A percentile compares a stretch with the other conserved stretches of the same genome.
phyloP scores from a whole-genome alignment of 2,329 filamentous ascomycete genomes.

The Furcasterigmium sp. region DNA sequence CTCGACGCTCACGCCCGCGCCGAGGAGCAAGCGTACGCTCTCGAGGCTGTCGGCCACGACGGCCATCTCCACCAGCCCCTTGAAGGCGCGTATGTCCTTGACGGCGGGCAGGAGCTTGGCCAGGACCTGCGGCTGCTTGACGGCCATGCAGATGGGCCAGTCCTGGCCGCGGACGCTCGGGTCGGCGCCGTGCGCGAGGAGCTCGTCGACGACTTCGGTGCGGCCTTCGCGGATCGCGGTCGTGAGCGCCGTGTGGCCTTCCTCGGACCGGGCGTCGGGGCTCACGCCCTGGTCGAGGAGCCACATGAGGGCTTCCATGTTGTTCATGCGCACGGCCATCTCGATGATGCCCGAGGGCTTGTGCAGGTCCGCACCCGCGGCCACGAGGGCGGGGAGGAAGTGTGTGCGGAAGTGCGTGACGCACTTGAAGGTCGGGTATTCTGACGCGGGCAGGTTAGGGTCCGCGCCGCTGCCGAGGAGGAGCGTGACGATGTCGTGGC shows the following conservation, averaged over 20 bases:
- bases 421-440: constrained; percentile 65
- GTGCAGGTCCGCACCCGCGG: constrained; percentile 54
- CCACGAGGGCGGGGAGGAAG: constrained; percentile 52
- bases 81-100: constrained; percentile 54
- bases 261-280: constrained; percentile 52
- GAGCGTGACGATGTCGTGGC: constrained; percentile 54
- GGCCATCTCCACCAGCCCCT: constrained; percentile 63
- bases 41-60: constrained; percentile 63
- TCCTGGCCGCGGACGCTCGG: constrained; percentile 60
- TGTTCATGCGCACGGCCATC: constrained; percentile 56
- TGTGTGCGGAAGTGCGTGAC: constrained; percentile 60
- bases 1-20: constrained; percentile 61
- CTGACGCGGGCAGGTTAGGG: constrained; percentile 56
- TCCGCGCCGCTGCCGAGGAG: constrained; percentile 53
- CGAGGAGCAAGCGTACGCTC: constrained; percentile 59
- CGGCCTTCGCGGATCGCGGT: constrained; percentile 60
- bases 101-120: constrained; percentile 52
- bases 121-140: constrained; percentile 55
- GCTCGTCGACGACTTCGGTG: constrained; percentile 52
- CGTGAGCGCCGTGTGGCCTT: constrained; percentile 57
- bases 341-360: constrained; percentile 62
- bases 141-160: constrained; percentile 68
- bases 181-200: constrained; percentile 55
- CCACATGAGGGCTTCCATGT: constrained; percentile 55
- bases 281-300: constrained; percentile 55